phyloP scores from a whole-genome alignment of 2,329 filamentous ascomycete species.

The Pestalotiopsis sp. region DNA sequence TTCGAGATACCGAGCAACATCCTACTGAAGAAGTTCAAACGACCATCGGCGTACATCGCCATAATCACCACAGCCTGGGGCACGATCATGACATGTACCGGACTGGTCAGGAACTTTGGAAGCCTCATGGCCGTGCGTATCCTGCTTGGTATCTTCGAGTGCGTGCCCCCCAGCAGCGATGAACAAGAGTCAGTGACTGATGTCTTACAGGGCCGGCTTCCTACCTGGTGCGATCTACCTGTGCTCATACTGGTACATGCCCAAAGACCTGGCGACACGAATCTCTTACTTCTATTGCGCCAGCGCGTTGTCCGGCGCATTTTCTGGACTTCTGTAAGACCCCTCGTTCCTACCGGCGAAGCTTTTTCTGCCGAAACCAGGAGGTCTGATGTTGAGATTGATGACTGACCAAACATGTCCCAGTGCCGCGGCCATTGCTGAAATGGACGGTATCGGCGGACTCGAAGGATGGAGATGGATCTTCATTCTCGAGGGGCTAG shows the following conservation, averaged over 20 bases:
- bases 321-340: slow-evolving; percentile 49
- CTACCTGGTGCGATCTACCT: slow-evolving; percentile 32
- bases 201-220: slow-evolving; percentile 27
- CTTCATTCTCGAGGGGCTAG: slow-evolving; percentile 57
- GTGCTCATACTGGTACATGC: slow-evolving; percentile 33
- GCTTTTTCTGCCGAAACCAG: not conserved
- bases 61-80: slow-evolving; percentile 60
- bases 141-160: slow-evolving; percentile 34
- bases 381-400: not conserved
- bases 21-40: slow-evolving; percentile 60
- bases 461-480: slow-evolving; percentile 46
- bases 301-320: slow-evolving; percentile 66
- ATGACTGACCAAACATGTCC: not conserved
- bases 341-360: not conserved
- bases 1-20: slow-evolving; percentile 67
- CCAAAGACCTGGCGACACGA: slow-evolving; percentile 26
- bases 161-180: not conserved
- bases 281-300: slow-evolving; percentile 37
- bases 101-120: slow-evolving; percentile 30
- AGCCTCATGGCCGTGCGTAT: slow-evolving; percentile 30
- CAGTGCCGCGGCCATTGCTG: slow-evolving; percentile 27
- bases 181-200: not conserved
- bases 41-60: slow-evolving; percentile 66
- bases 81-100: slow-evolving; percentile 28
- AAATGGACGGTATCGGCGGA: slow-evolving; percentile 55